Evolutionary conservation across 1,139 yeast genomes (phyloP).

Genomic region (Kodamaea alishanica): DNA sequence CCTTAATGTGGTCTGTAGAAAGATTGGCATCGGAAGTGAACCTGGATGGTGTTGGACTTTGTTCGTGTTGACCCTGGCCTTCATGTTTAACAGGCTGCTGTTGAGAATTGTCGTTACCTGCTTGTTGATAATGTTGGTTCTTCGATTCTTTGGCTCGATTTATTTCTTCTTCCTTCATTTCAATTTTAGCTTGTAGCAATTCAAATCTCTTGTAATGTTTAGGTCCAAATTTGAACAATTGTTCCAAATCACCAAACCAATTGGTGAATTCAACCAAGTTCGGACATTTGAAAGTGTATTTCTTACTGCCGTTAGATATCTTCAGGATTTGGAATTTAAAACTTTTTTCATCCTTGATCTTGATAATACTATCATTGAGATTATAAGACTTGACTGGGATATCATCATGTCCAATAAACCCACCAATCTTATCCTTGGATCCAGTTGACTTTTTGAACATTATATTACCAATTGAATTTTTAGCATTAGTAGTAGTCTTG

Average conservation of each 20-base stretch:
- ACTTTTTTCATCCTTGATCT: slow-evolving; percentile 31
- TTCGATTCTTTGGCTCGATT: slow-evolving; percentile 11
- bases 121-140: background rate
- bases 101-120: background rate
- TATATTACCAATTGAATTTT: background rate
- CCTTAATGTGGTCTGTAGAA: slow-evolving; percentile 3
- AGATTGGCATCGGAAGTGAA: too few relatives aligned
- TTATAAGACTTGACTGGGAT: slow-evolving; percentile 42
- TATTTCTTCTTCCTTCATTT: slow-evolving; percentile 16
- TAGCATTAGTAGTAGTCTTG: too few relatives aligned
- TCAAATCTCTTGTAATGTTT: slow-evolving; percentile 34
- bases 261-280: slow-evolving; percentile 27
- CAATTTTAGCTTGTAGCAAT: slow-evolving; percentile 30
- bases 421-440: slow-evolving; percentile 37
- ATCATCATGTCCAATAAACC: slow-evolving; percentile 41
- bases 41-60: too few relatives aligned
- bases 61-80: background rate
- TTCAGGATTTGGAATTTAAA: slow-evolving; percentile 36
- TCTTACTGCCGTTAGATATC: slow-evolving; percentile 27
- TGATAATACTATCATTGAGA: slow-evolving; percentile 36
- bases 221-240: slow-evolving; percentile 36
- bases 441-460: slow-evolving; percentile 10
- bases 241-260: slow-evolving; percentile 41
- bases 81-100: background rate
- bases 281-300: slow-evolving; percentile 39